Conservation (phyloP, 2,329 filamentous ascomycete species). For the Balansia obtecta region DNA sequence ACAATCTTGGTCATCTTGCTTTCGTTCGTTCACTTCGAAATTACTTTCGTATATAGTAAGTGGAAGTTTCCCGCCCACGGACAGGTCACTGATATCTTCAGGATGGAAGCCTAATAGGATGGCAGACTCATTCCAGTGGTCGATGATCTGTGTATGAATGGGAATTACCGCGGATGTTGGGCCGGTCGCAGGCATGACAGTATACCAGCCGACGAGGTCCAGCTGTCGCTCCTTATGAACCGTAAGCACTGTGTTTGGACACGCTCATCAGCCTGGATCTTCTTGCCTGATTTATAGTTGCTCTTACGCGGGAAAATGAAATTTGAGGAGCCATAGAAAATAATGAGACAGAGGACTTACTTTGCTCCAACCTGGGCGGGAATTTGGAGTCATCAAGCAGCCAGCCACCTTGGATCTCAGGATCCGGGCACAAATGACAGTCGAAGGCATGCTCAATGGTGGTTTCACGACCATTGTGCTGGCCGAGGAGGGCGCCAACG, state of each 20-base stretch:
- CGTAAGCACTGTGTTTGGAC: constrained; percentile 55
- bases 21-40: constrained; percentile 55
- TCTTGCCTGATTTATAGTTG: background rate
- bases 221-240: constrained; percentile 78
- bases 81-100: constrained; percentile 36
- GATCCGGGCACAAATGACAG: constrained; percentile 43
- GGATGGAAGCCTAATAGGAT: constrained; percentile 82
- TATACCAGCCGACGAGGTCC: constrained; percentile 88
- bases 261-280: background rate
- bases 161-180: constrained; percentile 57
- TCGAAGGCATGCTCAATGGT: constrained; percentile 92
- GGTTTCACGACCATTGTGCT: constrained; percentile 81
- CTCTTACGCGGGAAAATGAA: background rate
- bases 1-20: constrained; percentile 29
- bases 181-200: constrained; percentile 58
- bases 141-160: constrained; percentile 66
- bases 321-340: too few relatives aligned
- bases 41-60: constrained; percentile 84
- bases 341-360: constrained; percentile 35
- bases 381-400: constrained; percentile 63
- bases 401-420: constrained; percentile 40
- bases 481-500: constrained; percentile 77
- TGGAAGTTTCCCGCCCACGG: constrained; percentile 69
- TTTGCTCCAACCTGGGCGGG: constrained; percentile 66
- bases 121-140: constrained; percentile 70